Percentiles rank a stretch among this genome's conserved stretches.
phyloP scores from a whole-genome alignment of 441 rosid species.

The Gossypium gossypioides region DNA sequence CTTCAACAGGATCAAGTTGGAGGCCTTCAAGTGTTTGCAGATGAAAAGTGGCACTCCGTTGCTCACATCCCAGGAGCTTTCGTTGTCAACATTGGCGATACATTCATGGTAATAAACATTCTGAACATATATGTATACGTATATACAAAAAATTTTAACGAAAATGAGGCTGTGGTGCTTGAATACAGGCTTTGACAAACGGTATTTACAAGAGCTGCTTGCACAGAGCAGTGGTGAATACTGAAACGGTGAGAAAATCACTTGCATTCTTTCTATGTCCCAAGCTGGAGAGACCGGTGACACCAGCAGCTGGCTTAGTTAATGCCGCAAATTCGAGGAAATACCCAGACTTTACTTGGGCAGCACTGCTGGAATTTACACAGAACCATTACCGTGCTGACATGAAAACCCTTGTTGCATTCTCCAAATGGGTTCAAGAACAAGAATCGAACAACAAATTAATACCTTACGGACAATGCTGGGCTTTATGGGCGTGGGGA shows the following conservation, averaged over 20 bases:
- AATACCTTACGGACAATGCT: not conserved
- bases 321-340: constrained; percentile 21
- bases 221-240: constrained; percentile 54
- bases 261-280: constrained; percentile 51
- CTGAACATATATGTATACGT: not conserved
- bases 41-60: constrained; percentile 42
- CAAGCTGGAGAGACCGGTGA: constrained; percentile 32
- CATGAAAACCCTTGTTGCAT: constrained; percentile 39
- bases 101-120: constrained; percentile 38
- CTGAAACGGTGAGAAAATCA: constrained; percentile 31
- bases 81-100: constrained; percentile 55
- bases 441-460: not conserved
- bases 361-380: constrained; percentile 36
- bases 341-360: constrained; percentile 54
- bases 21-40: constrained; percentile 48
- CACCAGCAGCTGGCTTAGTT: constrained; percentile 33
- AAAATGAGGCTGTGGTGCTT: not conserved
- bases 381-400: constrained; percentile 48
- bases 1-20: constrained; percentile 53
- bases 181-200: constrained; percentile 43
- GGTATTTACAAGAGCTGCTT: constrained; percentile 56
- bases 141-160: not conserved
- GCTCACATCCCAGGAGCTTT: constrained; percentile 33
- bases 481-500: not conserved
- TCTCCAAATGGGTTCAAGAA: constrained; percentile 35